A percentile compares a stretch with the other conserved stretches of the same genome.
Evolutionary conservation across 148 eudicot species (phyloP).

Genomic region (Amaranthus palmeri): DNA sequence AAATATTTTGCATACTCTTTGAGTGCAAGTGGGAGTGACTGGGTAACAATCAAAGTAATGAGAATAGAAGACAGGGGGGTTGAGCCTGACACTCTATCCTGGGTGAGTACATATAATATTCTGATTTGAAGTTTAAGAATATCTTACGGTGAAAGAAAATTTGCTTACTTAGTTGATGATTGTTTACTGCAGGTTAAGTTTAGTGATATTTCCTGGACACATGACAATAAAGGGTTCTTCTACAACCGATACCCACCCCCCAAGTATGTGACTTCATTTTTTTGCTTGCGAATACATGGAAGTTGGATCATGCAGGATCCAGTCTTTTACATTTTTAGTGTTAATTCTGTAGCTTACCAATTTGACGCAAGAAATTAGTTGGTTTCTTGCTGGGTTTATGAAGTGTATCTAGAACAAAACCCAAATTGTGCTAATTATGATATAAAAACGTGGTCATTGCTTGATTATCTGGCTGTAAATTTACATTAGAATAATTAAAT

Average conservation of each 20-base stretch:
- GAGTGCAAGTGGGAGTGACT: constrained; percentile 95
- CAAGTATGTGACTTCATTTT: constrained; percentile 42
- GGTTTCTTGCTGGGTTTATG: not conserved
- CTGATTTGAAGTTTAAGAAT: not conserved
- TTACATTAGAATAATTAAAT: not conserved
- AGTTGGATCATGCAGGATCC: not conserved
- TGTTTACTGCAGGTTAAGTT: constrained; percentile 71
- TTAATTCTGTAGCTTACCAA: not conserved
- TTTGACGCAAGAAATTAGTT: not conserved
- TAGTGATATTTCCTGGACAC: constrained; percentile 78
- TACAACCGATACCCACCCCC: constrained; percentile 86
- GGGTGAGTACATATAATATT: constrained; percentile 45
- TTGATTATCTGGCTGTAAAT: not conserved
- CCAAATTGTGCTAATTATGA: not conserved
- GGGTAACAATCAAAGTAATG: constrained; percentile 90
- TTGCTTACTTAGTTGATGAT: not conserved
- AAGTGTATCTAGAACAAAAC: not conserved
- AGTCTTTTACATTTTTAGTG: not conserved
- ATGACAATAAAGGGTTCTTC: constrained; percentile 90
- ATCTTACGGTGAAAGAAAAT: not conserved
- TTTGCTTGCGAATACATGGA: not conserved
- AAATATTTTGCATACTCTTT: constrained; percentile 77
- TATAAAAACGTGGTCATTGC: not conserved
- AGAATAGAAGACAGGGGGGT: constrained; percentile 52
- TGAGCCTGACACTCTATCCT: constrained; percentile 71